Percentiles rank a stretch among this genome's conserved stretches.
These are phyloP conservation scores for Phytophthora uliginosa DNA, from an alignment of 352 stramenopile species.

Conservation along the genomic window DNA sequence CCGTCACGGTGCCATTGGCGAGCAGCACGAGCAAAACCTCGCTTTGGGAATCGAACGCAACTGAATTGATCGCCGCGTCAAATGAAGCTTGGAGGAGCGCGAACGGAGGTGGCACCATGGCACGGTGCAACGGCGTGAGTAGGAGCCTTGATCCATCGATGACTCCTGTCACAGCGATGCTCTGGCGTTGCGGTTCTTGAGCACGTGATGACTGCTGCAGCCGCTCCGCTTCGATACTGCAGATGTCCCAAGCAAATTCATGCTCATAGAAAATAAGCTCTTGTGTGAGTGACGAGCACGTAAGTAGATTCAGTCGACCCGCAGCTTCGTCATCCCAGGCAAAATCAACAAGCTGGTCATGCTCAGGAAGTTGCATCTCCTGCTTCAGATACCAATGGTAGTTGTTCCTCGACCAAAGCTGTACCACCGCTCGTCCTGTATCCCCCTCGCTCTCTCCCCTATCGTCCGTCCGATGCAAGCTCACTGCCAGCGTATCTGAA, in stretches of 20 bases:
- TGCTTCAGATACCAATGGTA: constrained; percentile 92
- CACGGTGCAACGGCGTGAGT: constrained; percentile 74
- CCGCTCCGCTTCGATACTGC: constrained; percentile 30
- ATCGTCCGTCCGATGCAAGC: constrained; percentile 21
- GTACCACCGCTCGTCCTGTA: constrained; percentile 39
- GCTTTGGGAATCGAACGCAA: constrained; percentile 61
- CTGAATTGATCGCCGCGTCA: constrained; percentile 52
- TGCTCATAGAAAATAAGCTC: constrained; percentile 45
- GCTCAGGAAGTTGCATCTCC: constrained; percentile 42
- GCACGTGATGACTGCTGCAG: not conserved
- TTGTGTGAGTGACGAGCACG: constrained; percentile 17
- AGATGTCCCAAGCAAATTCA: constrained; percentile 67
- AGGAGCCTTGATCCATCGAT: constrained; percentile 72
- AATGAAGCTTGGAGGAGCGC: constrained; percentile 57
- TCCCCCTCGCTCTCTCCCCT: not conserved
- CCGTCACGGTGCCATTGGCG: constrained; percentile 47
- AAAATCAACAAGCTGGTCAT: constrained; percentile 41
- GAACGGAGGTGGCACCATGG: constrained; percentile 77
- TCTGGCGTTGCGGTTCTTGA: constrained; percentile 14
- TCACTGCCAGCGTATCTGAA: constrained; percentile 79
- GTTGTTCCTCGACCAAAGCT: constrained; percentile 84
- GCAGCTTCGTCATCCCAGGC: constrained; percentile 69
- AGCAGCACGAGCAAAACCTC: constrained; percentile 53
- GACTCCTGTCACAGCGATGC: constrained; percentile 57
- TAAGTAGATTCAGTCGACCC: constrained; percentile 49